phyloP scores from a whole-genome alignment of 768 basidiomycete genomes.

The Cystofilobasidium bisporidii region DNA sequence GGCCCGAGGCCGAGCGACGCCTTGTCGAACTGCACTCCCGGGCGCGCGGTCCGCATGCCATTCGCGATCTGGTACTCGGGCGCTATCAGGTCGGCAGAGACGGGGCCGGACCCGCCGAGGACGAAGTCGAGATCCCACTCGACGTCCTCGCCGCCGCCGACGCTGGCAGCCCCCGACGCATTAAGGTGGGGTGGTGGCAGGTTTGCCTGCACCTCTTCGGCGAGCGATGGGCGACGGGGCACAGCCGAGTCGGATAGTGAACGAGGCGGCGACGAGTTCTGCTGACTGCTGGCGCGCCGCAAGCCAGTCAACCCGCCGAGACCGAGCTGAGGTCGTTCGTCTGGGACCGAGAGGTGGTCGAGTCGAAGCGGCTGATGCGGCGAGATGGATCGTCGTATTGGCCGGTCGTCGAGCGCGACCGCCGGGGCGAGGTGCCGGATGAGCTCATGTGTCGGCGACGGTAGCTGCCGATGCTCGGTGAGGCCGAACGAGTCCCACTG shows the following conservation, averaged over 20 bases:
- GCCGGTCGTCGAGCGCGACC: conserved; percentile 3
- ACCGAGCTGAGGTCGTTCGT: not conserved
- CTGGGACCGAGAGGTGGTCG: not conserved
- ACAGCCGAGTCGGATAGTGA: conserved; percentile 28
- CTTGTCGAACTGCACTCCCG: not conserved
- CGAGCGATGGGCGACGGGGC: conserved; percentile 26
- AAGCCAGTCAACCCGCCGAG: conserved; percentile 2
- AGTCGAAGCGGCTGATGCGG: not conserved
- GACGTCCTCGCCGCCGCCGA: conserved; percentile 16
- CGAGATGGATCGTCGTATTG: not conserved
- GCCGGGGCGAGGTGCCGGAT: conserved; percentile 4
- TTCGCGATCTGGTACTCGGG: not conserved
- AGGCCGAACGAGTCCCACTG: not conserved
- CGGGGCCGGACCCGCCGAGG: conserved; percentile 10
- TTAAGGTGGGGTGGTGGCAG: not conserved
- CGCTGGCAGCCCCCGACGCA: conserved; percentile 2
- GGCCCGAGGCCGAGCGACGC: not conserved
- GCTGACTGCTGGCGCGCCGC: not conserved
- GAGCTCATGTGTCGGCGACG: not conserved
- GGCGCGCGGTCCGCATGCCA: not conserved
- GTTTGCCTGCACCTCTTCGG: conserved; percentile 12
- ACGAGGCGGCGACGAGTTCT: conserved; percentile 20
- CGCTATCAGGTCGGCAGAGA: not conserved
- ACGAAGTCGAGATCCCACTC: conserved; percentile 28
- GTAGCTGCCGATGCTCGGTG: not conserved